Percentiles rank a stretch among this genome's conserved stretches.
phyloP scores from a whole-genome alignment of 2,329 filamentous ascomycete genomes.

The Pseudocercospora fuligena region DNA sequence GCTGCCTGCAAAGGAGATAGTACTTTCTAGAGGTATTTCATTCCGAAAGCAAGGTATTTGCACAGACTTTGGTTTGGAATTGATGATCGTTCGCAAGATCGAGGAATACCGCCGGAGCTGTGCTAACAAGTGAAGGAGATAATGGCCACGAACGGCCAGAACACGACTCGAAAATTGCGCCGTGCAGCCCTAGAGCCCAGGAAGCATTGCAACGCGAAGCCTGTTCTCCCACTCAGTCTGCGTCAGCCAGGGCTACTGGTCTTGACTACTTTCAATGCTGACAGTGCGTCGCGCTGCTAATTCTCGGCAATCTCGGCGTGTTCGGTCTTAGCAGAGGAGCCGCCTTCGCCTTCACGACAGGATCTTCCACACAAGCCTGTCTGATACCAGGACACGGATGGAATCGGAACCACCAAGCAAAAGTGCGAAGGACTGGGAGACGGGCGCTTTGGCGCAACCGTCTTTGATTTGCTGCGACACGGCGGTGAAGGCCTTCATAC shows the following conservation, averaged over 20 bases:
- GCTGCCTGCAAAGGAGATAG: background rate
- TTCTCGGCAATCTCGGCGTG: conserved; percentile 17
- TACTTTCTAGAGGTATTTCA: background rate
- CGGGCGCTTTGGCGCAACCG: conserved; percentile 4
- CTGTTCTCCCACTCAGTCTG: background rate
- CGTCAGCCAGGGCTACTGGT: conserved; percentile 8
- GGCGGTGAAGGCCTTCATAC: conserved; percentile 21
- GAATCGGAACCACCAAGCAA: background rate
- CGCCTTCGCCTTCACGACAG: conserved; percentile 2
- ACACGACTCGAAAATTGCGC: background rate
- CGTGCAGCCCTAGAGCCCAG: conserved; percentile 5
- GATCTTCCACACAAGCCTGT: conserved; percentile 8
- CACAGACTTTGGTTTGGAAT: background rate
- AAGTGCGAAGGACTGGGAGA: background rate
- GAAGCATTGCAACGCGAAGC: conserved; percentile 5
- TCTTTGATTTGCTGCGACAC: conserved; percentile 11
- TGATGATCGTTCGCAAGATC: background rate
- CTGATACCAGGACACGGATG: conserved; percentile 8
- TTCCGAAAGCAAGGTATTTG: background rate
- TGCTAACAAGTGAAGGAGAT: background rate
- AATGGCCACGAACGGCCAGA: background rate
- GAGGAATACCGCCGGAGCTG: background rate
- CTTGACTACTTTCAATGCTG: conserved; percentile 1
- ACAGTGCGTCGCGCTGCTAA: conserved; percentile 6
- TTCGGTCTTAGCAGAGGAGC: conserved; percentile 9